Base-by-base conservation (phyloP, 139 green algal species). In the Coelastrella sp. region DNA sequence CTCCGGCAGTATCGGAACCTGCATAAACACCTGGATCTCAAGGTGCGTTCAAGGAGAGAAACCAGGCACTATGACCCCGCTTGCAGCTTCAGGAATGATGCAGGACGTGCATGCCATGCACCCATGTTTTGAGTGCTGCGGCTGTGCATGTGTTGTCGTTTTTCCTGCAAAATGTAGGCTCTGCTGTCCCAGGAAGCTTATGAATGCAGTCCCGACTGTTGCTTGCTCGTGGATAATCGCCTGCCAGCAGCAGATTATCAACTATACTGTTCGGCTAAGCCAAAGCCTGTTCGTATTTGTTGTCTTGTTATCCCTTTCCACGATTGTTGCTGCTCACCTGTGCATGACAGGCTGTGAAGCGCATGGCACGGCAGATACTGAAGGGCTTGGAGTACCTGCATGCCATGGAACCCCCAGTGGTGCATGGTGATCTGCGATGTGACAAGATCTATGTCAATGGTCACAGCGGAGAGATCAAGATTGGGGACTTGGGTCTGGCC, bases 401-500 rank as follows among this genome's bases (percentile, higher is more conserved):
- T 86, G 86, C 86, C 73, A 95, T 96, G 79, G 81, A 92, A 17
- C 96, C 97, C 2, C 94, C 97, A 5, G 91, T 99, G 57, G 95
- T 98, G 45, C 98, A 99, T 88, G 94, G 96, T 0, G 98, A 99
- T 87, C 89, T 99, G 50, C 95, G 97, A 71, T 98, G 96, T 69
- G 96, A 98, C 84, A 98, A 98, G 53, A 82, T 82, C 75, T 82
- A 82, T 45, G 75, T 82, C 13, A 82, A 82, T 45, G 75, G 75
- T 21, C 75, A 82, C 75, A 82, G 75, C 37, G 75, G 75, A 25
- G 95, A 98, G 84, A 97, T 98, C 87, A 99, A 98, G 88, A 98
- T 99, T 81, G 96, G 96, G 2, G 96, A 99, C 89, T 84, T 98
- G 40, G 96, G 96, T 25, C 81, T 98, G 57, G 92, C 93, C 2